phyloP scores from a whole-genome alignment of 371 early-diverging fungal genomes.

The Rhizopus sp. region DNA sequence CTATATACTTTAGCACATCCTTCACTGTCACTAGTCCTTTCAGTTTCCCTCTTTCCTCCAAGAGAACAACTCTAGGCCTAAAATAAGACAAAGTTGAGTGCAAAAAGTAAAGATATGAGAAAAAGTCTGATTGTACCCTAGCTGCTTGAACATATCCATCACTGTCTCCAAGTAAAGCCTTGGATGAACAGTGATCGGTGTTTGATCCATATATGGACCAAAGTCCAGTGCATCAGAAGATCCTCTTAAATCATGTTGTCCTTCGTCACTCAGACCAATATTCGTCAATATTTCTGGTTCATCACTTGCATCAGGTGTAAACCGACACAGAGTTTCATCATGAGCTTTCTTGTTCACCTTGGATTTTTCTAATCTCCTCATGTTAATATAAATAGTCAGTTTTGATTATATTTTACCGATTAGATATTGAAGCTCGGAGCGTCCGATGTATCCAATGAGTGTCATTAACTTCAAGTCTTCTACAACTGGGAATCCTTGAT shows the following conservation, averaged over 20 bases:
- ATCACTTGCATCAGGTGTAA: conserved; percentile 47
- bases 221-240: conserved; percentile 66
- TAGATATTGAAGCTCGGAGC: conserved; percentile 74
- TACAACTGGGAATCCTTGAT: conserved; percentile 88
- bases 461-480: conserved; percentile 63
- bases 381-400: background rate
- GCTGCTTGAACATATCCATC: conserved; percentile 88
- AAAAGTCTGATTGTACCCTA: conserved; percentile 58
- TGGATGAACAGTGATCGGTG: conserved; percentile 84
- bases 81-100: background rate
- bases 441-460: conserved; percentile 82
- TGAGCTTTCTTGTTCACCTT: conserved; percentile 50
- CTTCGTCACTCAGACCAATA: conserved; percentile 16
- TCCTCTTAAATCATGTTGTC: conserved; percentile 29
- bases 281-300: conserved; percentile 30
- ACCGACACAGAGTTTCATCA: conserved; percentile 57
- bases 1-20: conserved; percentile 73
- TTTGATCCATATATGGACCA: conserved; percentile 78
- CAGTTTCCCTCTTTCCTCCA: conserved; percentile 68
- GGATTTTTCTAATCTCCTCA: conserved; percentile 44
- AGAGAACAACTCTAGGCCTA: conserved; percentile 74
- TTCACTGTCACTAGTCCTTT: conserved; percentile 80
- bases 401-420: conserved; percentile 39
- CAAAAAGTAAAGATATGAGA: conserved; percentile 3
- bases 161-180: conserved; percentile 85